Percentiles rank a stretch among this genome's conserved stretches.
Conservation (phyloP, 2,329 filamentous ascomycete genomes). For the Cordyceps tenuipes region DNA sequence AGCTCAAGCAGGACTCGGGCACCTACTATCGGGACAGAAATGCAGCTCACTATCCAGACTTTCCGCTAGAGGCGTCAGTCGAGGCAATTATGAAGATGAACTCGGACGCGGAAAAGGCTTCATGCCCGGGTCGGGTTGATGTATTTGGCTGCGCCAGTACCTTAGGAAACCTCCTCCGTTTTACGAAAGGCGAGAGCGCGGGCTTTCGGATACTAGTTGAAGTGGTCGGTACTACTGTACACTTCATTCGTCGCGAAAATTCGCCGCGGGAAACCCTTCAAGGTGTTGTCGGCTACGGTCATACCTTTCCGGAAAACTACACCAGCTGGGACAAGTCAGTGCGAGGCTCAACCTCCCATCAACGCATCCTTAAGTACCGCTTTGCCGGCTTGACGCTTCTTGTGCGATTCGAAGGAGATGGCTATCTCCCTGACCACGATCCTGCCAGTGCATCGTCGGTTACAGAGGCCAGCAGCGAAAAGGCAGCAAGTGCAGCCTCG, state of each 20-base stretch:
- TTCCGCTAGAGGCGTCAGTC: slow-evolving; percentile 44
- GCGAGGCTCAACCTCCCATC: slow-evolving; percentile 49
- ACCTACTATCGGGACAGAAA: slow-evolving; percentile 47
- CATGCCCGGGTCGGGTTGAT: slow-evolving; percentile 30
- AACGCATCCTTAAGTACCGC: slow-evolving; percentile 50
- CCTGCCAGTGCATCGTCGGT: not conserved
- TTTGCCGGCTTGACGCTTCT: slow-evolving; percentile 39
- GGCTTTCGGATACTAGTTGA: slow-evolving; percentile 53
- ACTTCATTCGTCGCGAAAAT: slow-evolving; percentile 55
- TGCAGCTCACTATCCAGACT: slow-evolving; percentile 37
- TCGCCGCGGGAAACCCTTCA: slow-evolving; percentile 48
- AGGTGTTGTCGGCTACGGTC: slow-evolving; percentile 52
- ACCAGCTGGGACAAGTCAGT: slow-evolving; percentile 53
- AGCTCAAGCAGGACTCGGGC: slow-evolving; percentile 37
- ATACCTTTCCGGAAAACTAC: slow-evolving; percentile 58
- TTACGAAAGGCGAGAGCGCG: slow-evolving; percentile 35
- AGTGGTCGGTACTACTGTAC: slow-evolving; percentile 45
- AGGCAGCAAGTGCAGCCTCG: not conserved
- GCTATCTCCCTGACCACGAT: slow-evolving; percentile 36
- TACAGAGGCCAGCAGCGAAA: not conserved
- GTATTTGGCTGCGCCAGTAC: slow-evolving; percentile 54
- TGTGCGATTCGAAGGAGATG: slow-evolving; percentile 51
- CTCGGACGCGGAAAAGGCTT: not conserved
- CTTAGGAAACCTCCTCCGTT: slow-evolving; percentile 52
- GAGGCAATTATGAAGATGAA: slow-evolving; percentile 26